Percentiles rank a stretch among this genome's conserved stretches.
Evolutionary conservation across 192 early-diverging fungal species (phyloP).

Genomic region (Rhizophagus sp.): DNA sequence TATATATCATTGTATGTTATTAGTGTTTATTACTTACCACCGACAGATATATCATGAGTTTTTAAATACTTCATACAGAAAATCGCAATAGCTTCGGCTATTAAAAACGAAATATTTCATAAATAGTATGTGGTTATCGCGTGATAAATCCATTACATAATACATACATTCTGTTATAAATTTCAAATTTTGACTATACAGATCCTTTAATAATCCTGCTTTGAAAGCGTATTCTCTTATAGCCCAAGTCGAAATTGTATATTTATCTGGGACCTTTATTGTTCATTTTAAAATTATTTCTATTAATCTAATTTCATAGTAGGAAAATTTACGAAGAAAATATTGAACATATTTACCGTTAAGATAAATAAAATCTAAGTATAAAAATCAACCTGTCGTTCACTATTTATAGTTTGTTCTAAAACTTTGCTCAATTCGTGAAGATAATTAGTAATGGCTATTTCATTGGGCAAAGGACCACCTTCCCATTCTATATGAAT

Average conservation of each 20-base stretch:
- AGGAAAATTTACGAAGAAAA: not conserved
- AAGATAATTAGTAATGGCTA: not conserved
- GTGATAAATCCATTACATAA: not conserved
- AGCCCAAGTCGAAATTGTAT: not conserved
- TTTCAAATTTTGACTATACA: not conserved
- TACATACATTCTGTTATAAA: not conserved
- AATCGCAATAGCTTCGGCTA: constrained; percentile 5
- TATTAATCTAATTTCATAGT: too few species aligned
- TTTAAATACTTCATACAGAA: not conserved
- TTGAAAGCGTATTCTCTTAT: not conserved
- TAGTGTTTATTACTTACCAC: not conserved
- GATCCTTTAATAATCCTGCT: not conserved
- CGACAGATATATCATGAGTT: not conserved
- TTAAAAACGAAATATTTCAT: not conserved
- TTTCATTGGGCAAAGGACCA: not conserved
- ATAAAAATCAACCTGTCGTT: not conserved
- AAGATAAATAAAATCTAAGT: not conserved
- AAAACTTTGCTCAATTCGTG: not conserved
- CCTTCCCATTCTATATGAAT: not conserved
- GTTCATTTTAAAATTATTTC: not conserved
- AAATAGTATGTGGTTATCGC: not conserved
- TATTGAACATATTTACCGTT: not conserved
- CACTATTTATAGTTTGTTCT: not conserved
- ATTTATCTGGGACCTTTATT: not conserved
- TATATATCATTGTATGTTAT: not conserved